Evolutionary conservation across 2,329 filamentous ascomycete genomes (phyloP).

Genomic region (Pyrenochaeta sp.): DNA sequence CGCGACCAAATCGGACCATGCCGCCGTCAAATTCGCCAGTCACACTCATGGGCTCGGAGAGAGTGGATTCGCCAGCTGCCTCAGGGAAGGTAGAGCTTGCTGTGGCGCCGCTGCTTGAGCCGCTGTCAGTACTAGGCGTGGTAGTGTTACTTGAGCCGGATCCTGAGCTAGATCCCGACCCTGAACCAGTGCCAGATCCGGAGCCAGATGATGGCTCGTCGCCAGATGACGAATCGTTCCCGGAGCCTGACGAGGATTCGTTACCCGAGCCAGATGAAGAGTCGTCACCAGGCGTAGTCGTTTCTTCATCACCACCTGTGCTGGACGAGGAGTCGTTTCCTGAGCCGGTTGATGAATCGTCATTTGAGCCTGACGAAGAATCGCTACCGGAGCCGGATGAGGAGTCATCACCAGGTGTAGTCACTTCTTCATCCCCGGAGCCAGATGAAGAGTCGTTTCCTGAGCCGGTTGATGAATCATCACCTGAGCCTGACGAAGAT

Average conservation of each 20-base stretch:
- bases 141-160: slow-evolving; percentile 10
- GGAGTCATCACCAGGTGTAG: background rate
- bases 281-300: too few species aligned
- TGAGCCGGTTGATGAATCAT: background rate
- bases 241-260: too few species aligned
- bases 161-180: background rate
- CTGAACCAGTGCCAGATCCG: background rate
- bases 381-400: background rate
- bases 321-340: too few species aligned
- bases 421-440: too few species aligned
- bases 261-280: too few species aligned
- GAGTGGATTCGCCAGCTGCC: slow-evolving; percentile 29
- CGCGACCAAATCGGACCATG: slow-evolving; percentile 31
- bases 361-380: slow-evolving; percentile 5
- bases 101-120: slow-evolving; percentile 9
- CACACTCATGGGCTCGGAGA: slow-evolving; percentile 24
- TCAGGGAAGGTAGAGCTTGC: slow-evolving; percentile 28
- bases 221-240: too few species aligned
- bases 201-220: too few species aligned
- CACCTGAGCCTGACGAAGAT: background rate
- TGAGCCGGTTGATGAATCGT: background rate
- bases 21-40: slow-evolving; percentile 32
- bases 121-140: background rate
- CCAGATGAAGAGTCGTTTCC: background rate
- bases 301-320: too few species aligned